These are phyloP conservation scores for Dothideomycetidae sp. DNA, from an alignment of 2,329 filamentous ascomycete genomes.

Conservation along the genomic window DNA sequence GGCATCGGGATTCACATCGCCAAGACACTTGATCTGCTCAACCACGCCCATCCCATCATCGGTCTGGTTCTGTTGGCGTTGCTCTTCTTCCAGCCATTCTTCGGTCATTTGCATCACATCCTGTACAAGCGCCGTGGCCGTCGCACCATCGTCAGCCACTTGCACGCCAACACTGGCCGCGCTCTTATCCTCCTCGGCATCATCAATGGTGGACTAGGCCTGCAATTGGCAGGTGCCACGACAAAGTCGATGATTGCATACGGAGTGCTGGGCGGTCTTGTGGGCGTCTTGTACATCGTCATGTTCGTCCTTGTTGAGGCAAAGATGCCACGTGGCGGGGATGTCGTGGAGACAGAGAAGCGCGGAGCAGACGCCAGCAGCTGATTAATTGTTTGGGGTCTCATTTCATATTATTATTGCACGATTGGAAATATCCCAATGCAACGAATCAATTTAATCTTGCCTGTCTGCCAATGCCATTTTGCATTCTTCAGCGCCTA, in stretches of 20 bases:
- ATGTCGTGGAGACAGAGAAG: no score
- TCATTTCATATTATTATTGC: no score
- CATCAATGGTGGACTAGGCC: constrained; percentile 11
- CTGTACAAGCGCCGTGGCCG: constrained; percentile 34
- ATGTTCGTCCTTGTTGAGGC: constrained; percentile 19
- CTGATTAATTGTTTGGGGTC: no score
- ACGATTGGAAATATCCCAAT: no score
- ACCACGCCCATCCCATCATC: constrained; percentile 37
- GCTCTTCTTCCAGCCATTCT: constrained; percentile 41
- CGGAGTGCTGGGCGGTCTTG: constrained; percentile 34
- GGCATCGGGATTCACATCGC: constrained; percentile 39
- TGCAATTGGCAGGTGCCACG: constrained; percentile 9
- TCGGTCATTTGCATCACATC: constrained; percentile 39
- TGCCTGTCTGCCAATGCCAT: no score
- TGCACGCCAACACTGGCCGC: constrained; percentile 18
- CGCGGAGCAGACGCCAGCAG: no score
- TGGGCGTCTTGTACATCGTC: constrained; percentile 31
- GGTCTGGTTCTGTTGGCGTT: constrained; percentile 37
- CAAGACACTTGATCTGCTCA: constrained; percentile 23
- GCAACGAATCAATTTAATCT: no score
- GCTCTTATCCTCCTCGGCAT: constrained; percentile 11
- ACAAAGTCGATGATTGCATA: constrained; percentile 29
- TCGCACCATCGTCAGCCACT: constrained; percentile 30
- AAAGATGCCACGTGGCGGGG: no score
- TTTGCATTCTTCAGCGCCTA: no score